phyloP scores from a whole-genome alignment of 305 asterid genomes.

The Salvia sclarea region DNA sequence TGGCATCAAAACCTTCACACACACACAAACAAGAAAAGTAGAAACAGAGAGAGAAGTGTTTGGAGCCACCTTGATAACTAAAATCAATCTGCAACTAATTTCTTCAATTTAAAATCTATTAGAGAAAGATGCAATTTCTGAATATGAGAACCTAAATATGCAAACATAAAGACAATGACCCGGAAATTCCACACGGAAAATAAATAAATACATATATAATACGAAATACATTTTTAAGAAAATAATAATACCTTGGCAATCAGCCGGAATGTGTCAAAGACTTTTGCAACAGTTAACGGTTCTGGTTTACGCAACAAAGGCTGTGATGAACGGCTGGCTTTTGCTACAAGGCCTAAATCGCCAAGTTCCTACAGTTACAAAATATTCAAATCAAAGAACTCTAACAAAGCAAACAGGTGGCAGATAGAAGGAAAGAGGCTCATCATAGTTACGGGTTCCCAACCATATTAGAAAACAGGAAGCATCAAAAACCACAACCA shows the following conservation, averaged over 20 bases:
- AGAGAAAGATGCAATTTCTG: neutral
- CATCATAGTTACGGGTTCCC: slow-evolving; percentile 10
- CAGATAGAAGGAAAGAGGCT: slow-evolving; percentile 5
- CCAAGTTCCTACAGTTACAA: slow-evolving; percentile 67
- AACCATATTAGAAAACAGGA: slow-evolving; percentile 10
- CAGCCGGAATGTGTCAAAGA: slow-evolving; percentile 71
- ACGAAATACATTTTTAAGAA: neutral
- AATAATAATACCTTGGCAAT: slow-evolving; percentile 73
- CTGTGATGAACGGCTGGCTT: slow-evolving; percentile 90
- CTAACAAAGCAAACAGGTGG: neutral
- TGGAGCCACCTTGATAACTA: neutral
- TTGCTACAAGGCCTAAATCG: slow-evolving; percentile 94
- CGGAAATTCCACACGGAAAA: neutral
- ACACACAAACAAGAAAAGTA: neutral
- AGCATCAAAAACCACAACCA: neutral
- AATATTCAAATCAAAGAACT: slow-evolving; percentile 27
- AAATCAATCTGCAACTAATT: neutral
- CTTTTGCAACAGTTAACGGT: slow-evolving; percentile 80
- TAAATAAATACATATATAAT: neutral
- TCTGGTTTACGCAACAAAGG: slow-evolving; percentile 88
- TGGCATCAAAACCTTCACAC: neutral
- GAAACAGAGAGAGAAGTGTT: neutral
- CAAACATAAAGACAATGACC: neutral
- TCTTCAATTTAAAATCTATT: slow-evolving; percentile 2
- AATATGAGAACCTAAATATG: neutral